Conservation (phyloP, 1,284 basidiomycete species). For the Taiwanofungus camphoratus region DNA sequence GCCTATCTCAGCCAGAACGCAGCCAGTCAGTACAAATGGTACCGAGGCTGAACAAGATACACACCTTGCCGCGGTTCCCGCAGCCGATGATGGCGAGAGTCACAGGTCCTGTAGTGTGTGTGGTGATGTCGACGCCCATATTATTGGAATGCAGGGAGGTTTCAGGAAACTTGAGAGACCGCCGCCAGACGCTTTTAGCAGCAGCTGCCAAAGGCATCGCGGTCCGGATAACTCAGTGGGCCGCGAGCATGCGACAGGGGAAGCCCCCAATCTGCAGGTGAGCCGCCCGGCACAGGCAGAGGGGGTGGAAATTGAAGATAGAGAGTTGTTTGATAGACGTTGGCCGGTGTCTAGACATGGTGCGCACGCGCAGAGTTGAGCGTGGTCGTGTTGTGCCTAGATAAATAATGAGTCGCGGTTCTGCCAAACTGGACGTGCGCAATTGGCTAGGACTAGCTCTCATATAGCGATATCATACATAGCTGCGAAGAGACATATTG, state of each 20-base stretch:
- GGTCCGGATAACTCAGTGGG: slow-evolving; percentile 6
- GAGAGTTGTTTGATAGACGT: neutral
- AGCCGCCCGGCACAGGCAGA: neutral
- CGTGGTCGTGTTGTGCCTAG: neutral
- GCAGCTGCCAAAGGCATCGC: slow-evolving; percentile 14
- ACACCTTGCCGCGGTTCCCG: slow-evolving; percentile 73
- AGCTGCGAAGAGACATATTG: too few relatives aligned
- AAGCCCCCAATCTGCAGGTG: neutral
- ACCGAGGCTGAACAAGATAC: slow-evolving; percentile 4
- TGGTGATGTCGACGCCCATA: slow-evolving; percentile 24
- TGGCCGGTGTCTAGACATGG: neutral
- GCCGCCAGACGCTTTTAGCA: slow-evolving; percentile 19
- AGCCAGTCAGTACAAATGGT: neutral
- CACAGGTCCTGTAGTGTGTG: slow-evolving; percentile 28
- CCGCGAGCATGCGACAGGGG: neutral
- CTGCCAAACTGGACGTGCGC: too few relatives aligned
- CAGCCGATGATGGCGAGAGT: slow-evolving; percentile 63
- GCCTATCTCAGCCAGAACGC: slow-evolving; percentile 35
- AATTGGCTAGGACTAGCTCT: too few relatives aligned
- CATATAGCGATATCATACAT: too few relatives aligned
- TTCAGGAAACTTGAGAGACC: slow-evolving; percentile 12
- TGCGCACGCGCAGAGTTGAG: neutral
- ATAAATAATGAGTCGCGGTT: too few relatives aligned
- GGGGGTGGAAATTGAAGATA: neutral
- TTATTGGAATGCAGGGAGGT: slow-evolving; percentile 2